A percentile compares a stretch with the other conserved stretches of the same genome.
Evolutionary conservation across 495 filamentous ascomycete genomes (phyloP).

Genomic region (Letharia lupina): DNA sequence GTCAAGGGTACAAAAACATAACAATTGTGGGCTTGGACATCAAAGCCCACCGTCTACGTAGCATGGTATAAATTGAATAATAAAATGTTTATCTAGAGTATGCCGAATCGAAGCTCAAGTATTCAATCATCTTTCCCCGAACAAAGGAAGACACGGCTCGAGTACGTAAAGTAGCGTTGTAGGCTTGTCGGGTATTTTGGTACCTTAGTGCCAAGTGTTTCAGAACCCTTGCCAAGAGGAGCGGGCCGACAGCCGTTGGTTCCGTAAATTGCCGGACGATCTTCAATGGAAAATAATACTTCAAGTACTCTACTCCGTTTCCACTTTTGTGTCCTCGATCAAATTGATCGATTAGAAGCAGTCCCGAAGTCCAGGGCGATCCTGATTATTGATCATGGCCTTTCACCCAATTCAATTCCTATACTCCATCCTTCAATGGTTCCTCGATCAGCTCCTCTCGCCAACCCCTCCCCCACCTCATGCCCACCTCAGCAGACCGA

Average conservation of each 20-base stretch:
- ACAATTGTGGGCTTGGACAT: background rate
- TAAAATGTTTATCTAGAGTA: too few species aligned
- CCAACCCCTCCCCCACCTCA: constrained; percentile 57
- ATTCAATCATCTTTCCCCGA: background rate
- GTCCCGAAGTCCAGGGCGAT: background rate
- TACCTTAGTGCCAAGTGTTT: background rate
- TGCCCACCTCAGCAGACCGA: constrained; percentile 44
- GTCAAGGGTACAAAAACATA: background rate
- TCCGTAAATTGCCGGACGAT: constrained; percentile 2
- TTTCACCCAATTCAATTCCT: constrained; percentile 27
- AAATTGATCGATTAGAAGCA: background rate
- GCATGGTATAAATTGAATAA: too few species aligned
- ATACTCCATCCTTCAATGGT: constrained; percentile 58
- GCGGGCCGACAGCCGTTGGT: constrained; percentile 1
- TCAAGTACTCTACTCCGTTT: too few species aligned
- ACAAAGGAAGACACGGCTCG: background rate
- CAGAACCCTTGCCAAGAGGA: background rate
- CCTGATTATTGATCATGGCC: constrained; percentile 6
- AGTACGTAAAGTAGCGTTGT: too few species aligned
- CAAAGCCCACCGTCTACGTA: too few species aligned
- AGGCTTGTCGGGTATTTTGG: background rate
- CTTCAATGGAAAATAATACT: too few species aligned
- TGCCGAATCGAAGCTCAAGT: too few species aligned
- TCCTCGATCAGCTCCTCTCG: constrained; percentile 58
- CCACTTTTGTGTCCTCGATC: background rate